A percentile compares a stretch with the other conserved stretches of the same genome.
phyloP scores from a whole-genome alignment of 306 rosid genomes.

The Acacia acuminata region DNA sequence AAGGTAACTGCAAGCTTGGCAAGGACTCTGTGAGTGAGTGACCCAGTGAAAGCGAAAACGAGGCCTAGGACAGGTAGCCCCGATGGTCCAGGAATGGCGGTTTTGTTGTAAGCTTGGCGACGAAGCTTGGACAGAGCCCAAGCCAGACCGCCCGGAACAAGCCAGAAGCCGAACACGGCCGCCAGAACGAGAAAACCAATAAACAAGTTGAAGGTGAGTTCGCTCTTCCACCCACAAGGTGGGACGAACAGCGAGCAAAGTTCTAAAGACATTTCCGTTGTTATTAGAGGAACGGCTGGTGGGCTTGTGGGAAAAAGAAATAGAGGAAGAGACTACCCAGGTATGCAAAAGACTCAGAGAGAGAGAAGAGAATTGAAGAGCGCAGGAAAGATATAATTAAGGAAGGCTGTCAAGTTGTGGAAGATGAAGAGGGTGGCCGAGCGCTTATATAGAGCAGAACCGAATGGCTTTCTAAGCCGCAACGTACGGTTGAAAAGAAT shows the following conservation, averaged over 20 bases:
- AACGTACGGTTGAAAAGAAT: neutral
- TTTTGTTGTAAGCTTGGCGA: neutral
- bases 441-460: conserved; percentile 28
- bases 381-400: neutral
- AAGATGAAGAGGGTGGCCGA: conserved; percentile 5
- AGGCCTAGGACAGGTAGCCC: conserved; percentile 67
- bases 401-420: neutral
- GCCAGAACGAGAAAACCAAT: conserved; percentile 33
- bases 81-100: conserved; percentile 62
- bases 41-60: conserved; percentile 38
- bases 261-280: conserved; percentile 42
- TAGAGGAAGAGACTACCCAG: neutral
- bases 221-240: conserved; percentile 16
- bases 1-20: conserved; percentile 38
- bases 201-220: conserved; percentile 31
- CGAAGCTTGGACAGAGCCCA: conserved; percentile 54
- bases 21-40: conserved; percentile 51
- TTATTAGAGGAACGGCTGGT: neutral
- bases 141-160: conserved; percentile 74
- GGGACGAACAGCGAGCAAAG: conserved; percentile 34
- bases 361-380: neutral
- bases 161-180: conserved; percentile 43
- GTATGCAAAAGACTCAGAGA: neutral
- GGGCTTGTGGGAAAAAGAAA: neutral
- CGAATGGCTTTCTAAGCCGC: neutral